Conservation (phyloP, 1,284 basidiomycete genomes). For the Ceratobasidium sp. region DNA sequence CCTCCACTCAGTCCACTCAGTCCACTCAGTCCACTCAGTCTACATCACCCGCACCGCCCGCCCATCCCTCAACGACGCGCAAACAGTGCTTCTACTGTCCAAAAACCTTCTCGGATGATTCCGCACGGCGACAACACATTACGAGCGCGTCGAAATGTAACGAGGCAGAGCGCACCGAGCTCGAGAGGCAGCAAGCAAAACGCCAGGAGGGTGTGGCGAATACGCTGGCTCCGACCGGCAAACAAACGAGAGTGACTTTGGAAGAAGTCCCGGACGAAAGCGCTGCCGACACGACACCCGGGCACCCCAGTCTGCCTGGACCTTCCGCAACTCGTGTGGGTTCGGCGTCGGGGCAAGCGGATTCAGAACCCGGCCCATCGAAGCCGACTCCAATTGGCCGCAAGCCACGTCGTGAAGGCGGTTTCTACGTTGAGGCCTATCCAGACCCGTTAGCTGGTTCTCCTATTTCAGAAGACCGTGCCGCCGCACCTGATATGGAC, state of each 20-base stretch:
- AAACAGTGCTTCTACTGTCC: neutral
- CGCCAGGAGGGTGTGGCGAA: no score
- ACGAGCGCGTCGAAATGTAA: neutral
- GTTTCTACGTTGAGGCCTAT: neutral
- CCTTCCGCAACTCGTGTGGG: neutral
- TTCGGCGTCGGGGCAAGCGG: neutral
- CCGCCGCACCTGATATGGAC: neutral
- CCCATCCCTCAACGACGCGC: neutral
- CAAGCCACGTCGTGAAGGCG: neutral
- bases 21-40: no score
- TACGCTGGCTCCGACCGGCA: neutral
- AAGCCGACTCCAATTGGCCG: neutral
- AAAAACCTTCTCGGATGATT: neutral
- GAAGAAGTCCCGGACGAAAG: neutral
- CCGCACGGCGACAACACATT: neutral
- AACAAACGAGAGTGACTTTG: neutral
- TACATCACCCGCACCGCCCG: no score
- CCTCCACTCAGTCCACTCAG: no score
- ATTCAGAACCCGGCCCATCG: no score
- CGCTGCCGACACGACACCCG: neutral
- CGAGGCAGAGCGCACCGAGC: neutral
- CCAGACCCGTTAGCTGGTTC: conserved; percentile 4
- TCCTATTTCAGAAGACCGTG: neutral
- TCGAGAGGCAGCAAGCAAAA: no score
- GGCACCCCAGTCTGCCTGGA: neutral